Evolutionary conservation across 352 stramenopile genomes (phyloP), one percentile per base, ranked within the genome.

Genomic region (Phytophthora uliginosa): DNA sequence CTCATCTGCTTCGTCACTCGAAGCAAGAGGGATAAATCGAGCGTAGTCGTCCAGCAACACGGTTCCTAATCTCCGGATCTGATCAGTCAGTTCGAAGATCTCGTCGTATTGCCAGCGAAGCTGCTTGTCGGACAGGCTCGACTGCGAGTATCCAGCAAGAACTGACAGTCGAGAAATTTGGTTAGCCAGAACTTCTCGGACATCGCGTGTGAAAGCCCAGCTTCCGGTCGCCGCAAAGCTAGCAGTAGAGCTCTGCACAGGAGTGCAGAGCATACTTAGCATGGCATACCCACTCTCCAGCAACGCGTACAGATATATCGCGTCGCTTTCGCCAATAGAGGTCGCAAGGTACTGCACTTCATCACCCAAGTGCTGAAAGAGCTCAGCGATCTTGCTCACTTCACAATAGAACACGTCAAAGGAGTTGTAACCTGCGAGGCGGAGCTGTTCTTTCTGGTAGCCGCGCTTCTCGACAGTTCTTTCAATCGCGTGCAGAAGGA

Each of bases 341-440:
- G 77, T 81, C 15, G 74, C 74, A 18, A 93, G 62, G n/a, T 77
- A 66, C 54, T 90, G 69, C 22, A 94, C 76, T 65, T 94, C 86
- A 1, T 77, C 66, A 31, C 75, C 79, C n/a, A 96, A 71, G 22
- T 70, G 61, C 38, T 77, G 60, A 38, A 95, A 94, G 4, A 97
- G 59, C 51, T 95, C 88, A 4, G 78, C 59, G 34, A 97, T 77
- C 51, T 92, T 93, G 74, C 82, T 95, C 28, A 95, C 85, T 78
- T 97, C 90, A 54, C 85, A 95, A 58, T 94, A 97, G 51, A 97
- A 97, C 20, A 95, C 88, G 74, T 97, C 90, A 71, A 97, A 95
- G 3, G 88, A 82, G 59, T 92, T 95, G 77, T 94, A 97, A 3
- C 90, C 90, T 8, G 90, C 87, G 7, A 94, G 72, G 18, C 83